Evolutionary conservation across 352 stramenopile genomes (phyloP).

Genomic region (Pythium vanterpoolii): DNA sequence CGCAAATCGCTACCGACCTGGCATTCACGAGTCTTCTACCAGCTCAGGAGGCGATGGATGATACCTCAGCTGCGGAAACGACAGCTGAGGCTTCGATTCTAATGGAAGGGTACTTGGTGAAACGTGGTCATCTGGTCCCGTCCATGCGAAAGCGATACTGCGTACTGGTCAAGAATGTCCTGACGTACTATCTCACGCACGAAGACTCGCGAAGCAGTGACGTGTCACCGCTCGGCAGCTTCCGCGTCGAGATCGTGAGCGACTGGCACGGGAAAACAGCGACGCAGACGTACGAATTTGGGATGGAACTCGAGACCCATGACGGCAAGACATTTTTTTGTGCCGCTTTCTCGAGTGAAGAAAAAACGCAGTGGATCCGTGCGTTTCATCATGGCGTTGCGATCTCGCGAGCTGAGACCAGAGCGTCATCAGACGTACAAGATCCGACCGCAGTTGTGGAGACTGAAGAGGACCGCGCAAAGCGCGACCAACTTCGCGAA

Average conservation of each 20-base stretch:
- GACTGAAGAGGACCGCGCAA: constrained; percentile 9
- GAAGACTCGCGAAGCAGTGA: constrained; percentile 55
- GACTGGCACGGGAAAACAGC: constrained; percentile 71
- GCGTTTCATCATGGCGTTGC: constrained; percentile 57
- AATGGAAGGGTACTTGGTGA: constrained; percentile 78
- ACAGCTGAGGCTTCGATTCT: constrained; percentile 21
- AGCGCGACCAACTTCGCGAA: constrained; percentile 22
- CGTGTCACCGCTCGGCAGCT: constrained; percentile 27
- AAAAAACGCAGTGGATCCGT: constrained; percentile 61
- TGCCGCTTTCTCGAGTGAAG: constrained; percentile 41
- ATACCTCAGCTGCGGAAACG: neutral
- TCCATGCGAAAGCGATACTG: constrained; percentile 80
- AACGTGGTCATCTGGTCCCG: constrained; percentile 63
- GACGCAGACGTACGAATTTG: constrained; percentile 46
- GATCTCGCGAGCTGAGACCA: constrained; percentile 14
- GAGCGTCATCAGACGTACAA: neutral
- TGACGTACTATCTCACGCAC: constrained; percentile 68
- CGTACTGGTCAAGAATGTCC: constrained; percentile 43
- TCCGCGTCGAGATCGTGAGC: constrained; percentile 50
- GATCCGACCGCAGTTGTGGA: neutral
- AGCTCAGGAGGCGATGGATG: neutral
- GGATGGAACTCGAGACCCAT: constrained; percentile 62
- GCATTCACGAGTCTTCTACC: constrained; percentile 25
- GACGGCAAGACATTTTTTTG: constrained; percentile 77
- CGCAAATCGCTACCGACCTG: constrained; percentile 31